Base-by-base conservation (phyloP, 2,329 filamentous ascomycete genomes). In the Emmonsia crescens region DNA sequence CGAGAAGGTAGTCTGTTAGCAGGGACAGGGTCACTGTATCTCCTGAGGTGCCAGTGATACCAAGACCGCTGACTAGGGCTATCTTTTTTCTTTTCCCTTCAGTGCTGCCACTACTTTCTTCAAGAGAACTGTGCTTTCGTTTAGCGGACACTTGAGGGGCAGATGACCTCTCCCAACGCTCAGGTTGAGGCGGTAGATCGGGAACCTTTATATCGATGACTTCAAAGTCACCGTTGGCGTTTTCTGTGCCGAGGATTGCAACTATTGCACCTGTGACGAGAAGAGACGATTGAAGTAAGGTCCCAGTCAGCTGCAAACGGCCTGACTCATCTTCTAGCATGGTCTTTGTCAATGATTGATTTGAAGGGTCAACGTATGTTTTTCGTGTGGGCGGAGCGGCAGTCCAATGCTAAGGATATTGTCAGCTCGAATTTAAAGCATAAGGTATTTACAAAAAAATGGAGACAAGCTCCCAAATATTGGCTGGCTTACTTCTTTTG, bases 281-380 rank as follows among this genome's bases (percentile, higher is more conserved):
- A 63, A 90, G 80, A 29, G 88, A 81, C 0, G 83, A 81, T 64
- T 82, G 79, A 56, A 99, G 77, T 24, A 85, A 74, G 49, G 83
- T 81, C 2, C 94, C 94, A 0, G 88, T 86, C 8, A 99, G 78
- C 24, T 86, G 83, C 66, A 99, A 80, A 29, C 95, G 87, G 55
- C 94, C 94, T 0, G 91, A 96, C 74, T 97, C 93, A 73, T 99
- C 94, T 74, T 99, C 94, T 46, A 99, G 79, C 86, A 95, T 96
- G 67, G 91, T 83, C 63, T 85, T 78, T 57, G 91, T 84, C 27
- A 66, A 64, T 12, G 69, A 69, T 21, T 73, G 74, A 54, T 76
- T 67, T 14, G 72, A 71, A 29, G 74, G 70, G 59, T 87, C 82
- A 66, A 85, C 83, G 76, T 96, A 96, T 67, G 91, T 94, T 66